Evolutionary conservation across 2,329 filamentous ascomycete species (phyloP), one percentile per base, ranked within the genome.

Genomic region (Beauveria scarabaeidicola): DNA sequence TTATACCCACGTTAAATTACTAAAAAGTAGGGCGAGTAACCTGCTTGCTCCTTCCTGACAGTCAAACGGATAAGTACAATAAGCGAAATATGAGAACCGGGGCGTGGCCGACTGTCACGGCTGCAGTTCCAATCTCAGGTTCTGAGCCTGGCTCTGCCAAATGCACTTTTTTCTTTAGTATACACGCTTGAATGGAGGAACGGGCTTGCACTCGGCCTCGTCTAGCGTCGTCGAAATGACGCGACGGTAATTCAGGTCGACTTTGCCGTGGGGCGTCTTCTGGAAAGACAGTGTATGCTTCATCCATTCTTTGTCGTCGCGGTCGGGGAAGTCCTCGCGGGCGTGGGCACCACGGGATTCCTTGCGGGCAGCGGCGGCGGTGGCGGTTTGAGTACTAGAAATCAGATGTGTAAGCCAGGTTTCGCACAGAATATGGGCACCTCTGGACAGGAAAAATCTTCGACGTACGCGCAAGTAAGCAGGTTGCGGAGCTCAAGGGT

Each of bases 201-300:
- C 91, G 65, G 90, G 80, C 83, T 94, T 91, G 86, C 94, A 97
- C 83, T 99, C 94, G 69, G 83, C 86, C 84, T 96, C 92, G 70
- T 97, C 94, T 67, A 99, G 80, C 27, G 94, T 97, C 63, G 83
- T 86, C 66, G 81, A 82, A 63, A 89, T 88, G 63, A 99, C 94
- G 64, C 81, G 80, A 75, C 94, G 85, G 84, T 97, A 97, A 64
- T 84, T 81, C 64, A 97, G 81, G 63, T 97, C 88, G 59, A 94
- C 85, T 78, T 91, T 85, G 72, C 88, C 89, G 70, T 97, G 93
- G 38, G 92, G 90, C 72, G 87, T 74, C 87, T 91, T 95, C 83
- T 99, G 94, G 88, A 88, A 99, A 66, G 88, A 91, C 63, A 99
- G 84, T 50, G 91, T 96, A 84, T 99, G 94, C 87, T 97, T 97